phyloP scores from a whole-genome alignment of 139 green algal species.

The Picochlorum costavermella region DNA sequence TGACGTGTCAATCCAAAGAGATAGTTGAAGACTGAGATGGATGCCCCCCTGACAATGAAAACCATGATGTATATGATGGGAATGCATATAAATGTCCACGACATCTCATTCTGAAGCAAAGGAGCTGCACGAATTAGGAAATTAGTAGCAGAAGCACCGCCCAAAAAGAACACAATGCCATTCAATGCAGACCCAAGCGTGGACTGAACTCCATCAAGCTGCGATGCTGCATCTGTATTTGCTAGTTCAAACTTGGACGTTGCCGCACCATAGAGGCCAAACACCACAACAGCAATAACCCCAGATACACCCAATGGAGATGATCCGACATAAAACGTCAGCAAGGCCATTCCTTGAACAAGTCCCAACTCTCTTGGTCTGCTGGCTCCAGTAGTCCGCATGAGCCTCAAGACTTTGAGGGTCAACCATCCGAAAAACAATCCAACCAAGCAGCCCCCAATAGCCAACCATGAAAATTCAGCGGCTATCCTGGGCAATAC shows the following conservation, averaged over 20 bases:
- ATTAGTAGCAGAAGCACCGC: slow-evolving; percentile 63
- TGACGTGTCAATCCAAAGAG: slow-evolving; percentile 14
- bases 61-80: slow-evolving; percentile 49
- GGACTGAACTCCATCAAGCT: slow-evolving; percentile 35
- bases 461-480: slow-evolving; percentile 18
- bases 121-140: slow-evolving; percentile 51
- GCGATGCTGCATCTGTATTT: slow-evolving; percentile 1
- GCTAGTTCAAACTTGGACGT: slow-evolving; percentile 51
- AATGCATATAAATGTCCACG: slow-evolving; percentile 10
- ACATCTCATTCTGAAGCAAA: not conserved
- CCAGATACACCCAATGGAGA: slow-evolving; percentile 27
- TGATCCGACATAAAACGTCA: slow-evolving; percentile 69
- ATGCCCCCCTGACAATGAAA: slow-evolving; percentile 30
- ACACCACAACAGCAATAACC: slow-evolving; percentile 81
- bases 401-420: slow-evolving; percentile 38
- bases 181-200: slow-evolving; percentile 45
- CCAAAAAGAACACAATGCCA: slow-evolving; percentile 80
- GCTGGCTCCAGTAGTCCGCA: slow-evolving; percentile 37
- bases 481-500: slow-evolving; percentile 16
- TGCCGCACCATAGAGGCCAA: slow-evolving; percentile 67
- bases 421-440: slow-evolving; percentile 40
- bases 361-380: slow-evolving; percentile 44
- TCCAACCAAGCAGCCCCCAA: slow-evolving; percentile 48
- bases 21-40: slow-evolving; percentile 28
- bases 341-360: slow-evolving; percentile 63